Evolutionary conservation across 2,329 filamentous ascomycete genomes (phyloP), one percentile per base, ranked within the genome.

Genomic region (Fusarium floridanum): DNA sequence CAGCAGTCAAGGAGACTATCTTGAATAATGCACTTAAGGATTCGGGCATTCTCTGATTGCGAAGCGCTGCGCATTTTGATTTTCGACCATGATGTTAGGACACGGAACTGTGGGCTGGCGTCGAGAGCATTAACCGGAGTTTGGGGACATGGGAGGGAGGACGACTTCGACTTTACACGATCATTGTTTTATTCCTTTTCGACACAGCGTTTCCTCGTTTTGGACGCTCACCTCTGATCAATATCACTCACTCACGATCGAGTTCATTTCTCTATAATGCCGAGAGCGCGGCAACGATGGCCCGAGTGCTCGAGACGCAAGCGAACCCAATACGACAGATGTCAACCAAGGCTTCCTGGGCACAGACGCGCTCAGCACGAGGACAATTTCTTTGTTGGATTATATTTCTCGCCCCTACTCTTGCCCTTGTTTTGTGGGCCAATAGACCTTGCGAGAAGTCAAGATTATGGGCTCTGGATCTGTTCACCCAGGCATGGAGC

Each of bases 1-100:
- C 96, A 37, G 97, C 97, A 10, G 97, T 99, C 70, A 99, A 99
- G 84, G 97, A 99, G 85, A 99, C 97, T 37, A 99, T 99, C 80
- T 86, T 99, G 77, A 97, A 98, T 84, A 99, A 99, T 83, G 97
- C 97, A 57, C 90, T 99, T 77, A 98, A 97, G 86, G 97, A 99
- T 84, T 98, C 97, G 24, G 97, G 97, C 77, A 98, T 99, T 83
- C 91, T 99, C 79, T 95, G 85, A 93, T 80, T 75, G 68, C 43
- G 55, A 68, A 62, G 29, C 43, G 39, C 55, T 70, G 60, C 36
- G 67, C 64, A 61, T 72, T 64, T 68, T 72, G 64, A 64, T 70
- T 74, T 70, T 68, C 61, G 71, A 70, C 60, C 62, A 75, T 71
- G 73, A 74, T 69, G 71, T 74, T 73, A 73, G 70, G 77, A 74